phyloP scores from a whole-genome alignment of 2,329 filamentous ascomycete genomes.

The Gnomoniopsis smithogilvyi region DNA sequence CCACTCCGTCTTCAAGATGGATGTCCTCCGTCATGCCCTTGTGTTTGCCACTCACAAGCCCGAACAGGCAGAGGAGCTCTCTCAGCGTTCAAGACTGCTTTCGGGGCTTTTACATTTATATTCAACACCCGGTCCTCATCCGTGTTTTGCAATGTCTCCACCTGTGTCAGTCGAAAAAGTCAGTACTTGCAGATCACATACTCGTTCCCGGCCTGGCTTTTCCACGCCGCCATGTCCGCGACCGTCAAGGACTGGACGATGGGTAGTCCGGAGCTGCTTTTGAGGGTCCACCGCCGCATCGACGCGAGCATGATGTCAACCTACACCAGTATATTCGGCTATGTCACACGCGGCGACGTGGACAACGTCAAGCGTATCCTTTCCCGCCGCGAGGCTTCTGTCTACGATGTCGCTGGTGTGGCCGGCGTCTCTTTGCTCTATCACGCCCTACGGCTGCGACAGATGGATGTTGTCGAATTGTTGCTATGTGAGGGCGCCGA shows the following conservation, averaged over 20 bases:
- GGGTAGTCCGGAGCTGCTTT: background rate
- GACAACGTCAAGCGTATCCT: background rate
- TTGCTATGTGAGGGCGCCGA: background rate
- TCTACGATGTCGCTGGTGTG: background rate
- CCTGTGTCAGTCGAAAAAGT: background rate
- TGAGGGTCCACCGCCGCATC: background rate
- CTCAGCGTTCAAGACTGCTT: background rate
- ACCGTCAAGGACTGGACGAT: background rate
- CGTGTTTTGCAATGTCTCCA: background rate
- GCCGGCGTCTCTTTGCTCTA: background rate
- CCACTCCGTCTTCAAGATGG: background rate
- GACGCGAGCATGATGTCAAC: background rate
- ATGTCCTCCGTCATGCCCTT: background rate
- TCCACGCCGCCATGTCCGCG: background rate
- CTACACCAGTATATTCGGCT: background rate
- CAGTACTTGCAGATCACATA: background rate
- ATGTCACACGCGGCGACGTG: background rate
- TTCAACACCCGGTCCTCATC: background rate
- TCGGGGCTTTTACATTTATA: background rate
- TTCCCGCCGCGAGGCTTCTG: background rate
- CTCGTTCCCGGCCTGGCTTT: background rate
- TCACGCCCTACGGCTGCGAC: background rate
- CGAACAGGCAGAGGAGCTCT: background rate
- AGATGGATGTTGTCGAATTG: background rate
- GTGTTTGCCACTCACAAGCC: background rate